phyloP scores from a whole-genome alignment of 768 basidiomycete species.

The Rubroboletus pulcherrimus region DNA sequence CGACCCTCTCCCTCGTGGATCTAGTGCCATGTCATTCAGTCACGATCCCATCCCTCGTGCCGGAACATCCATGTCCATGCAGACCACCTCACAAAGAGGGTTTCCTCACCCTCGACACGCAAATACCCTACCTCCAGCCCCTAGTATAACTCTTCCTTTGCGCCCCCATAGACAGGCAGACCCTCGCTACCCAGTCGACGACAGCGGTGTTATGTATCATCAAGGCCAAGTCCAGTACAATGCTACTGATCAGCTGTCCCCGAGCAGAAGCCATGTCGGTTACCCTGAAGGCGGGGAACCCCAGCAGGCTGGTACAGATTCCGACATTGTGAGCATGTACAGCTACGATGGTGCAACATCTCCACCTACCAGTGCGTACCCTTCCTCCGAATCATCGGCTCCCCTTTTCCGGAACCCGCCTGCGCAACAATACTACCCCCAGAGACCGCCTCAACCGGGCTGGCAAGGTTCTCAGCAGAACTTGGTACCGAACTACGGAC shows the following conservation, averaged over 20 bases:
- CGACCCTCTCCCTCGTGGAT: conserved; percentile 36
- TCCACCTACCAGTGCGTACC: conserved; percentile 29
- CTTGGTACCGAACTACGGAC: conserved; percentile 19
- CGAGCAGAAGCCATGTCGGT: conserved; percentile 27
- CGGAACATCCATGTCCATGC: conserved; percentile 56
- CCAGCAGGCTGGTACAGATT: conserved; percentile 28
- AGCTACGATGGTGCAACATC: conserved; percentile 37
- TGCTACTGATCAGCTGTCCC: conserved; percentile 5
- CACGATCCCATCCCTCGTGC: conserved; percentile 51
- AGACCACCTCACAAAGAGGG: conserved; percentile 28
- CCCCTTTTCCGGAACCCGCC: conserved; percentile 20
- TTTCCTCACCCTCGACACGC: conserved; percentile 39
- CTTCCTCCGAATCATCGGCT: conserved; percentile 21
- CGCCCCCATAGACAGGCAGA: conserved; percentile 21
- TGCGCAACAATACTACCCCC: conserved; percentile 16
- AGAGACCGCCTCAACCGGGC: conserved; percentile 19
- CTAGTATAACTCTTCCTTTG: conserved; percentile 22
- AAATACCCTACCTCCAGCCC: conserved; percentile 38
- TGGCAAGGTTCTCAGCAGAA: conserved; percentile 30
- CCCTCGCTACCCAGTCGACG: conserved; percentile 34
- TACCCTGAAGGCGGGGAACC: conserved; percentile 24
- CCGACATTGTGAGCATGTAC: conserved; percentile 36
- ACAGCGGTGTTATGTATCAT: conserved; percentile 20
- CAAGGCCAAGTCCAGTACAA: conserved; percentile 3
- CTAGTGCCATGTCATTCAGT: conserved; percentile 26